Evolutionary conservation across 768 basidiomycete species (phyloP), one percentile per base, ranked within the genome.

Genomic region (Suillus lakei): DNA sequence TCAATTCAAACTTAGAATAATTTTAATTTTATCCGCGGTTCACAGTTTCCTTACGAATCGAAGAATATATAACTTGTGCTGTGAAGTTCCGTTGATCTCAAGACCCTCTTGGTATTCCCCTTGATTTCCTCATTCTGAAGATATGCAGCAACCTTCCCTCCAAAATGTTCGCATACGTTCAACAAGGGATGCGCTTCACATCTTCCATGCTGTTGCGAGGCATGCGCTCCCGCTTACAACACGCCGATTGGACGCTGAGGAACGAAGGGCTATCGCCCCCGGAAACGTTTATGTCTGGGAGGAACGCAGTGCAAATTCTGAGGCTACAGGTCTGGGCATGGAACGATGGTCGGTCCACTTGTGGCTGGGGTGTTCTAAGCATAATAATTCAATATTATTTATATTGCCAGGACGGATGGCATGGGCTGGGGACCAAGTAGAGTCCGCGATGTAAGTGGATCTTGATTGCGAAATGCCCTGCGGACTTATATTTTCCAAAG

Each of bases 251-350:
- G 92, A 94, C 73, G 90, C 90, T 51, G 91, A 93, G 73, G 92
- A 94, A 75, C 86, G 92, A 48, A 82, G 88, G 55, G 86, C 86
- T 21, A 91, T 95, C 71, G 69, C 83, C 21, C 85, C 92, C 0
- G 92, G 92, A 30, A 91, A 91, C 69, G 91, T 93, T 28, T 94
- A 93, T 70, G 91, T 94, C 66, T 95, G 93, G 92, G 92, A 95
- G 74, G 92, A 95, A 70, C 89, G 92, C 67, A 90, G 90, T 30
- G 90, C 92, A 8, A 92, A 91, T 73, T 88, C 90, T n/a, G 91
- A 92, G 72, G 82, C 84, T 61, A 91, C 91, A 12, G 92, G 92
- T 16, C 85, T 93, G 55, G 92, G 92, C 43, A 95, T 95, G 89
- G 93, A 94, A 70, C 84, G 92, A 76, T 93, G 93, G 89, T 87